Evolutionary conservation across 2,329 filamentous ascomycete genomes (phyloP).

Genomic region (Fusarium sp.): DNA sequence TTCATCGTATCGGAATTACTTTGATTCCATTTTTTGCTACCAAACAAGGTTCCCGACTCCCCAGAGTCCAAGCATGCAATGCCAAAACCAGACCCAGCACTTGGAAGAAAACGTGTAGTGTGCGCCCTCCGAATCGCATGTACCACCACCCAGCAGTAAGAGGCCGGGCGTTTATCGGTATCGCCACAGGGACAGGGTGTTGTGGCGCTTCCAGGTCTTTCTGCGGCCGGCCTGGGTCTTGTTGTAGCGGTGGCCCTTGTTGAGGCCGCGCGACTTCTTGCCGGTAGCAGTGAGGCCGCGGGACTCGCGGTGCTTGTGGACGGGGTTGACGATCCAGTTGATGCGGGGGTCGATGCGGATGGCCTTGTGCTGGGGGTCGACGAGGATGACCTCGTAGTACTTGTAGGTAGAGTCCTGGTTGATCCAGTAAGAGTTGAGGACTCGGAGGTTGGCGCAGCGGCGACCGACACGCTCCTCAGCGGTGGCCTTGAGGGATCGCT

Average conservation of each 20-base stretch:
- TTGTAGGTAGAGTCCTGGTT: conserved; percentile 99
- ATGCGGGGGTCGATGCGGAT: conserved; percentile 99
- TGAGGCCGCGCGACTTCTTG: conserved; percentile 99
- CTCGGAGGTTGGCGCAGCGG: conserved; percentile 98
- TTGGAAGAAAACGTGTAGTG: conserved; percentile 28
- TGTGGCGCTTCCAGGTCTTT: conserved; percentile 99
- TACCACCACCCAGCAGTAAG: conserved; percentile 23
- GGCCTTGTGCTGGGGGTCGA: conserved; percentile 99
- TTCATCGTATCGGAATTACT: conserved; percentile 45
- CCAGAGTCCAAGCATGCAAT: conserved; percentile 49
- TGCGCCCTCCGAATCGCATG: conserved; percentile 33
- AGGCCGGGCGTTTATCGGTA: conserved; percentile 77
- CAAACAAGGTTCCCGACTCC: conserved; percentile 48
- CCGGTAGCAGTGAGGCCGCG: conserved; percentile 97
- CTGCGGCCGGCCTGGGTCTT: conserved; percentile 96
- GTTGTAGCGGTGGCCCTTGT: conserved; percentile 99
- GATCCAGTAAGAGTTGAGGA: conserved; percentile 99
- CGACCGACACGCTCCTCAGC: conserved; percentile 99
- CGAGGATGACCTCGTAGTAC: conserved; percentile 99
- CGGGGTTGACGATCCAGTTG: conserved; percentile 99
- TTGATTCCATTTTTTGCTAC: conserved; percentile 50
- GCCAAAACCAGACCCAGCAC: conserved; percentile 47
- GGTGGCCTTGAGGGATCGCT: conserved; percentile 96
- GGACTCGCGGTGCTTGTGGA: conserved; percentile 99
- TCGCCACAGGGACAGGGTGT: conserved; percentile 98